Base-by-base conservation (phyloP, 139 green algal genomes). In the Picochlorum sp. region DNA sequence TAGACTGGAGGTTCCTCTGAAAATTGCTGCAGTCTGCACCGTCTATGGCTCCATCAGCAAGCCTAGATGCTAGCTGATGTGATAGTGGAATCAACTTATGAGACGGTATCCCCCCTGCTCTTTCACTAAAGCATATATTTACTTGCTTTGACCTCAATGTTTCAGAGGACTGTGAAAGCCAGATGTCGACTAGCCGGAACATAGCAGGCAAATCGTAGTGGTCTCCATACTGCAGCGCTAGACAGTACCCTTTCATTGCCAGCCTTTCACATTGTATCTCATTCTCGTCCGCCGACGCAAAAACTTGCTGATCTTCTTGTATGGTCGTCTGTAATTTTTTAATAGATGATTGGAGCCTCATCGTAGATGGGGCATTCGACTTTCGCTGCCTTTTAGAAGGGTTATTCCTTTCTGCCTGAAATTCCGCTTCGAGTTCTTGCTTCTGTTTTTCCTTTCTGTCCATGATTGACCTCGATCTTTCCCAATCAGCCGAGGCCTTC, bases 21-120 rank as follows among this genome's bases (percentile, higher is more conserved):
- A 80, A 80, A 13, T 28, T 55, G 28, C 50, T 57, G 34, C 34
- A 9, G 8, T 41, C 34, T 14, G 34, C 34, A 14, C 14, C 2
- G 41, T 41, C 20, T 18, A 2, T 1, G 16, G 24, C 6, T 8
- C 65, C 24, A 30, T 23, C 20, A 28, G 47, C 63, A 21, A 67
- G 28, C 14, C 45, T 56, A n/a, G 50, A 67, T 28, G 45, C 70
- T 32, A 62, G n/a, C 74, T 98, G 91, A 77, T 96, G 34, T 41
- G 34, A 41, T 11, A 97, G 79, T 2, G 85, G 83, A 49, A 97
- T 72, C 70, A 96, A 91, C 74, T 97, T 97, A 75, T 83, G 63
- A 30, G 81, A 85, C 8, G 91, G 85, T 8, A 85, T 74, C 45
- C 73, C n/a, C 9, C 52, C 20, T 30, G 26, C 15, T 7, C 20